Conservation (phyloP, 2,329 filamentous ascomycete genomes). For the Trichoderma aggressivum region DNA sequence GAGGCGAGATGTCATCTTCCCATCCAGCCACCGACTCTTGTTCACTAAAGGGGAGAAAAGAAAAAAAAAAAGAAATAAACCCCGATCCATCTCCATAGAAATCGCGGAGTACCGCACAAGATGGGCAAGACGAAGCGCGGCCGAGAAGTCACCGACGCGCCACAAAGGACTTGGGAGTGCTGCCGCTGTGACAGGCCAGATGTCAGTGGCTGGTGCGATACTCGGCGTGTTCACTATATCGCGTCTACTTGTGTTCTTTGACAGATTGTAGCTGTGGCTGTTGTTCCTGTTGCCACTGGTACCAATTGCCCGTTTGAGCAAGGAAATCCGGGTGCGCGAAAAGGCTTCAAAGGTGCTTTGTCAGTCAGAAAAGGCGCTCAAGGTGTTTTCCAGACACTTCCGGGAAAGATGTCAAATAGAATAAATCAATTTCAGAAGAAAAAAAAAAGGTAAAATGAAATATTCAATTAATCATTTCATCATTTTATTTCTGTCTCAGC, state of each 20-base stretch:
- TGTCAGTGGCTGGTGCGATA: constrained; percentile 4
- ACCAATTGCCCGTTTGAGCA: not conserved
- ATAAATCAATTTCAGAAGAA: not conserved
- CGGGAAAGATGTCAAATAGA: not conserved
- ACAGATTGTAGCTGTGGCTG: not conserved
- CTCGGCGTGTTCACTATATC: not conserved
- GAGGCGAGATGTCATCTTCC: not conserved
- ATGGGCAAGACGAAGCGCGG: not conserved
- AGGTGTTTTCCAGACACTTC: not conserved
- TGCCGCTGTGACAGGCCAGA: not conserved
- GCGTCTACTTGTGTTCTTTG: not conserved
- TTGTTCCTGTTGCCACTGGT: not conserved
- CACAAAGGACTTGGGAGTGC: not conserved
- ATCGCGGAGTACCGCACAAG: not conserved
- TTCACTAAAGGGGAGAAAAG: no score
- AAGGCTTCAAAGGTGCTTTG: not conserved
- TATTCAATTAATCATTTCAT: not conserved
- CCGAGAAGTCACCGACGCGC: not conserved
- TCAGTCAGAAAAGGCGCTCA: not conserved
- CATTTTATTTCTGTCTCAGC: not conserved
- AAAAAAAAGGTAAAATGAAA: not conserved
- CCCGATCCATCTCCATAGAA: not conserved
- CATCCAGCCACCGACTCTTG: constrained; percentile 10
- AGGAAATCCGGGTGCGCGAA: not conserved
- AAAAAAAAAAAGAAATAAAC: no score